A percentile compares a stretch with the other conserved stretches of the same genome.
Conservation (phyloP, 352 stramenopile genomes). For the Globisporangium parvum region DNA sequence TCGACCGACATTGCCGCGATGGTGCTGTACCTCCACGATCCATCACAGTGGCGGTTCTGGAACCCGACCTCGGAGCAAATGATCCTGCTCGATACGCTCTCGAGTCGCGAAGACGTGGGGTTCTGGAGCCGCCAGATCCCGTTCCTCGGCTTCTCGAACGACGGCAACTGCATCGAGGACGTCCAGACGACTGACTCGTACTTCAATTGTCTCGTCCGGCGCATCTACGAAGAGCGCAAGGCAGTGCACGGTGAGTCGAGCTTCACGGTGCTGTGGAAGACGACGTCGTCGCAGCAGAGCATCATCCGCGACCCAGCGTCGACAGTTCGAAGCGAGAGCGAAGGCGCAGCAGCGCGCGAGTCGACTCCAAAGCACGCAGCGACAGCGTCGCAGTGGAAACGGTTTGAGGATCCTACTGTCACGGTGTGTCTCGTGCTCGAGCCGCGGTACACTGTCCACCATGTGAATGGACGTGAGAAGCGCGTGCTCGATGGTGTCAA, state of each 20-base stretch:
- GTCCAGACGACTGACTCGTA: slow-evolving; percentile 14
- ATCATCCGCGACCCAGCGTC: slow-evolving; percentile 3
- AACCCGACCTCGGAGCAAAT: slow-evolving; percentile 15
- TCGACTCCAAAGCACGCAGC: not conserved
- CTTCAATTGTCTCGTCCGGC: slow-evolving; percentile 25
- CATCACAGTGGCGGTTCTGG: slow-evolving; percentile 15
- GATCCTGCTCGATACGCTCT: slow-evolving; percentile 22
- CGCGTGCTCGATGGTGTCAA: slow-evolving; percentile 6
- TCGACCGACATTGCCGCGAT: slow-evolving; percentile 14
- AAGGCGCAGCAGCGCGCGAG: not conserved
- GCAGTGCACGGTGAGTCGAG: not conserved
- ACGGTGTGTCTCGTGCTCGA: slow-evolving; percentile 30
- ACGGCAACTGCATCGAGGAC: slow-evolving; percentile 8
- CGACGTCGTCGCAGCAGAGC: slow-evolving; percentile 21
- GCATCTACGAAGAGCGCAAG: slow-evolving; percentile 21
- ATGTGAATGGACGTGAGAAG: not conserved
- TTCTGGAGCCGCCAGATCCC: slow-evolving; percentile 33
- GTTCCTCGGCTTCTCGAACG: slow-evolving; percentile 23
- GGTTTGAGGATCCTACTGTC: slow-evolving; percentile 27
- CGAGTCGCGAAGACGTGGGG: slow-evolving; percentile 22
- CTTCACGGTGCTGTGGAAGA: slow-evolving; percentile 35
- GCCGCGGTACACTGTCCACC: slow-evolving; percentile 1
- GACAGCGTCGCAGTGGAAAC: slow-evolving; percentile 15
- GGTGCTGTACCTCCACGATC: slow-evolving; percentile 19
- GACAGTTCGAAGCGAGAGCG: not conserved